phyloP scores from a whole-genome alignment of 331 rosid species.

The Spiraea crenata region DNA sequence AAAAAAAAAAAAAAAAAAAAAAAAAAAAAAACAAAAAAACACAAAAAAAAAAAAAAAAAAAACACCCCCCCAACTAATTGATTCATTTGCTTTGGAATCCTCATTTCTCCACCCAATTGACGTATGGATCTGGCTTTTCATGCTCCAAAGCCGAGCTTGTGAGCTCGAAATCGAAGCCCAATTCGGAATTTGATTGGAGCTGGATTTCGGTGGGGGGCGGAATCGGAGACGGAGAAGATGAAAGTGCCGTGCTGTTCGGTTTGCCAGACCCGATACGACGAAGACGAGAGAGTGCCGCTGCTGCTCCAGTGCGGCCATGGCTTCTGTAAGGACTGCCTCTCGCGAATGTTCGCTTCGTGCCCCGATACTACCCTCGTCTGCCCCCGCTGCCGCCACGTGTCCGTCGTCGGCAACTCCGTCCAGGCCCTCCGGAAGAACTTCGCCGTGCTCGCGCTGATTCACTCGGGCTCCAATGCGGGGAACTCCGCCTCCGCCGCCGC shows the following conservation, averaged over 20 bases:
- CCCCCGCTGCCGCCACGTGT: constrained; percentile 88
- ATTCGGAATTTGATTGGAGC: background rate
- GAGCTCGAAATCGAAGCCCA: background rate
- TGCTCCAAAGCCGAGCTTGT: background rate
- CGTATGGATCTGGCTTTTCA: constrained; percentile 1
- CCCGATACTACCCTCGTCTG: constrained; percentile 68
- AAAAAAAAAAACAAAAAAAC: no score
- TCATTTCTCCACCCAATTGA: background rate
- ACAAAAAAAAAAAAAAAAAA: no score
- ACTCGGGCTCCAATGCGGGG: constrained; percentile 36
- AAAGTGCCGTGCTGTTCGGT: constrained; percentile 95
- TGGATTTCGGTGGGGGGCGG: background rate
- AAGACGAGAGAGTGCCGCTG: constrained; percentile 92
- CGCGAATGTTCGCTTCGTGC: constrained; percentile 73
- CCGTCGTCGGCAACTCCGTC: constrained; percentile 86
- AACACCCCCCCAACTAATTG: constrained; percentile 10
- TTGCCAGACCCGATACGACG: constrained; percentile 97
- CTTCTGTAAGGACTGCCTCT: constrained; percentile 85
- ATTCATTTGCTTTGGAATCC: constrained; percentile 1
- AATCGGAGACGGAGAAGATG: constrained; percentile 37
- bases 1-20: no score
- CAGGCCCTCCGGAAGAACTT: constrained; percentile 81
- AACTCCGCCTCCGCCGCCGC: constrained; percentile 23
- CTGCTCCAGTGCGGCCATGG: constrained; percentile 98
- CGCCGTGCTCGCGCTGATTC: constrained; percentile 77